These are phyloP conservation scores for Didymella segeticola DNA, from an alignment of 2,329 filamentous ascomycete species.

Conservation along the genomic window DNA sequence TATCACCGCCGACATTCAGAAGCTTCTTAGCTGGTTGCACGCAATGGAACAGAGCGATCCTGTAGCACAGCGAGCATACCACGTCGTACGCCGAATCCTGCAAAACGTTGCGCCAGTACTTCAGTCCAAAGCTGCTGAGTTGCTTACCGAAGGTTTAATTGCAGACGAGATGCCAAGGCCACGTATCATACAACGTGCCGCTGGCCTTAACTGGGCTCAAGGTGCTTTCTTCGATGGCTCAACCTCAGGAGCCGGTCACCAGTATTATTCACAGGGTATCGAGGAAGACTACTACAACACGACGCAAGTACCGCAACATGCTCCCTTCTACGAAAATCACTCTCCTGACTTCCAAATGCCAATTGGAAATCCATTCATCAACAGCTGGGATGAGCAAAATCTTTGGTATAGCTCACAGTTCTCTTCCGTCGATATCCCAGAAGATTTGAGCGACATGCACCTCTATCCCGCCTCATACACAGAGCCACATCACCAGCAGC, in stretches of 20 bases:
- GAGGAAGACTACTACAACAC: not conserved
- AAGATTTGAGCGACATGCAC: not conserved
- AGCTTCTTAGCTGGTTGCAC: conserved; percentile 43
- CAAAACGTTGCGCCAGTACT: conserved; percentile 22
- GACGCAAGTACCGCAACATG: not conserved
- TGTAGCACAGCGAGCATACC: conserved; percentile 42
- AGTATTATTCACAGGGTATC: not conserved
- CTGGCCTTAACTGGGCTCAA: not conserved
- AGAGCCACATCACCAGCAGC: not conserved
- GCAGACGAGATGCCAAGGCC: not conserved
- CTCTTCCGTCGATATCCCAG: not conserved
- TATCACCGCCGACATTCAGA: conserved; percentile 41
- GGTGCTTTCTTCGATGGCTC: not conserved
- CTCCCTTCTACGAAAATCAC: not conserved
- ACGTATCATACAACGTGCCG: not conserved
- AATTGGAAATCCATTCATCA: conserved; percentile 32
- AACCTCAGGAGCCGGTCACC: not conserved
- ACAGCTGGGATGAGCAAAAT: conserved; percentile 29
- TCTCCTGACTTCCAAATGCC: not conserved
- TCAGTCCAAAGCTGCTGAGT: conserved; percentile 21
- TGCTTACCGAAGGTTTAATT: conserved; percentile 8
- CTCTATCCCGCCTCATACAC: not conserved
- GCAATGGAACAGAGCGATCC: conserved; percentile 37
- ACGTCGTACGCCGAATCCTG: conserved; percentile 25
- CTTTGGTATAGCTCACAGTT: conserved; percentile 6